phyloP scores from a whole-genome alignment of 2,329 filamentous ascomycete species.

The Parafenestella ontariensis region DNA sequence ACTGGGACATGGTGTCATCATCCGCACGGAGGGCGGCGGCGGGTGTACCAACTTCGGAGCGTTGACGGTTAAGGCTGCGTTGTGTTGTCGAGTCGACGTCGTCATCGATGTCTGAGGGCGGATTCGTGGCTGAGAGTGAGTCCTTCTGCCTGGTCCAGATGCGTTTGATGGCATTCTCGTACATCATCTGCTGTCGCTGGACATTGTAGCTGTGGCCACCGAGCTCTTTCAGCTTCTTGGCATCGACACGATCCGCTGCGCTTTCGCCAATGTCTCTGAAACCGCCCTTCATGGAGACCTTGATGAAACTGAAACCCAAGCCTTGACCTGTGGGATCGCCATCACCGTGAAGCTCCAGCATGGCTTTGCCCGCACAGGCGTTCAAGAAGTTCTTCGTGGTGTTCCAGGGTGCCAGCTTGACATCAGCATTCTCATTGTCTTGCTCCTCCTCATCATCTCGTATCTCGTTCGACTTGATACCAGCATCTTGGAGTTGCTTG shows the following conservation, averaged over 20 bases:
- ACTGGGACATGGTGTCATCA: slow-evolving; percentile 68
- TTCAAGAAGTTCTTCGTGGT: slow-evolving; percentile 96
- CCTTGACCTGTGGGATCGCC: slow-evolving; percentile 94
- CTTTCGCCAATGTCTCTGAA: slow-evolving; percentile 91
- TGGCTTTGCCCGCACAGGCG: slow-evolving; percentile 91
- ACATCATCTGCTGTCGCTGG: slow-evolving; percentile 88
- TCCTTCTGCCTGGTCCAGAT: slow-evolving; percentile 91
- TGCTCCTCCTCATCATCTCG: slow-evolving; percentile 68
- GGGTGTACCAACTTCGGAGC: slow-evolving; percentile 70
- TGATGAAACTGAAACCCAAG: slow-evolving; percentile 95
- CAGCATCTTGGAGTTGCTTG: slow-evolving; percentile 88
- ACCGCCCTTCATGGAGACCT: slow-evolving; percentile 98
- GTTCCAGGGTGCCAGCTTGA: slow-evolving; percentile 94
- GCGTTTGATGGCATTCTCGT: slow-evolving; percentile 86
- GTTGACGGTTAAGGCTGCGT: slow-evolving; percentile 51
- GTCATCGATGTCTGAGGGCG: slow-evolving; percentile 76
- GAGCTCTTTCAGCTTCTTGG: slow-evolving; percentile 70
- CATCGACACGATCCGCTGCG: slow-evolving; percentile 84
- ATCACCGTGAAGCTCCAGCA: slow-evolving; percentile 92
- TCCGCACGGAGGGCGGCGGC: slow-evolving; percentile 63
- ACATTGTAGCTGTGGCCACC: slow-evolving; percentile 98
- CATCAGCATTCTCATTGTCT: slow-evolving; percentile 78
- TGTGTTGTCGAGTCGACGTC: slow-evolving; percentile 64
- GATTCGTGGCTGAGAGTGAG: slow-evolving; percentile 75
- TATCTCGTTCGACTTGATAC: slow-evolving; percentile 74